Base-by-base conservation (phyloP, 768 basidiomycete species). In the Hortiboletus flavorubellus region DNA sequence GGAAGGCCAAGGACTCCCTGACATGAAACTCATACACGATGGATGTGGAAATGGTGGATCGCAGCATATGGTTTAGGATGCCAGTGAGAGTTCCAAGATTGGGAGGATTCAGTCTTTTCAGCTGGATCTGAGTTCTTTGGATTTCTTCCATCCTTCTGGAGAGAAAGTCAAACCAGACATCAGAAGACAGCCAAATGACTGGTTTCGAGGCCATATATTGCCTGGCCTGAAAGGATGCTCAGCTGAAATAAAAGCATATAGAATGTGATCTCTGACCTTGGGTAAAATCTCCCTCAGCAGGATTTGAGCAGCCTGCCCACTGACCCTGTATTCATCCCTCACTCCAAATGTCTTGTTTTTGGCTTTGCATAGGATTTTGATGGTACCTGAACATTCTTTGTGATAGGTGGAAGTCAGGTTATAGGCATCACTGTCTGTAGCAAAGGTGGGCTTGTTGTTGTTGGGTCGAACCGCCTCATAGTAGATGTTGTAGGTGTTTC, bases 401-500 rank as follows among this genome's bases (percentile, higher is more conserved):
- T 33, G 2, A 15, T 48, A 46, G 26, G 26, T 26, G 26, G 26
- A 10, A 31, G 31, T 14, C 2, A 56, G 26, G 1, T 23, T n/a
- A 18, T 59, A 76, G 29, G 53, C 54, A 31, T 31, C 10, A 9
- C 8, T 9, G 8, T 31, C 31, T 10, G 2, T 31, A 9, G 31
- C 31, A 31, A 31, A 31, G 31, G 10, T 31, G 31, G 54, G 53
- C 3, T 4, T 21, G 26, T 55, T 61, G 47, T 53, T 45, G 46
- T 44, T 50, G 3, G 61, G 42, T 4, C 37, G 33, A 3, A 61
- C 29, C 0, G 37, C 54, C 37, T 65, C 58, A 46, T 63, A 64
- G 12, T 40, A 46, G 8, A 64, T 56, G 8, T 64, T 64, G 52
- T 65, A 65, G 5, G 58, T 45, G 33, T 26, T 63, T 29, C 44